A percentile compares a stretch with the other conserved stretches of the same genome.
Conservation (phyloP, 768 basidiomycete species). For the Lactarius evosmus region DNA sequence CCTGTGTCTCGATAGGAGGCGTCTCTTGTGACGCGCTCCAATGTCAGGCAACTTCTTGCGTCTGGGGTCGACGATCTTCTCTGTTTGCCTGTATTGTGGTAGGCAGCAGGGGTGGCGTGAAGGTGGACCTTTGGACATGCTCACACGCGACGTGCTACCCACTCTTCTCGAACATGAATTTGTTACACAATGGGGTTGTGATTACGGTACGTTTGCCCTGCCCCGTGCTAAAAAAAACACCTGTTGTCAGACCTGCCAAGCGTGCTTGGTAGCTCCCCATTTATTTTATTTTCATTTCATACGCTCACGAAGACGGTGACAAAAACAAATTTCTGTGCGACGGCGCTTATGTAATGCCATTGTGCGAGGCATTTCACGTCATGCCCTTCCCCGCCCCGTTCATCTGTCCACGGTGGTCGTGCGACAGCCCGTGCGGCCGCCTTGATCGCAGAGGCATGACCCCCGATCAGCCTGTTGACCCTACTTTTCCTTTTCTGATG, state of each 20-base stretch:
- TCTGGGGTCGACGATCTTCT: conserved; percentile 77
- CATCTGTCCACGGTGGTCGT: conserved; percentile 83
- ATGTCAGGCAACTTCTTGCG: no score
- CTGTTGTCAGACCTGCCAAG: conserved; percentile 29
- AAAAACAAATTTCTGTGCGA: conserved; percentile 9
- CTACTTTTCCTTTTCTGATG: conserved; percentile 85
- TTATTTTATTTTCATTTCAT: background rate
- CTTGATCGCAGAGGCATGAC: conserved; percentile 63
- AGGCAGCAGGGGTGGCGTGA: conserved; percentile 71
- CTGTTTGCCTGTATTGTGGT: conserved; percentile 80
- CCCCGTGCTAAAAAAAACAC: background rate
- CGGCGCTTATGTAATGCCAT: conserved; percentile 92
- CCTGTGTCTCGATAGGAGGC: background rate
- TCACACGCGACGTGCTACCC: conserved; percentile 77
- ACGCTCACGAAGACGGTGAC: background rate
- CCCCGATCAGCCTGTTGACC: conserved; percentile 86
- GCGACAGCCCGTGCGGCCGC: conserved; percentile 84
- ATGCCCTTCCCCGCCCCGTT: conserved; percentile 64
- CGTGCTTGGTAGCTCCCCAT: no score
- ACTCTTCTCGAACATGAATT: conserved; percentile 91
- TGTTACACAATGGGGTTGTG: conserved; percentile 95
- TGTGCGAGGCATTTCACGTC: conserved; percentile 89
- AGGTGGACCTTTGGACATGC: conserved; percentile 92
- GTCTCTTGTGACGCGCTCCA: no score
- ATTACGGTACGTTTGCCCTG: conserved; percentile 63